These are phyloP conservation scores for Penicillium tannophilum DNA, from an alignment of 495 filamentous ascomycete species.

Conservation along the genomic window DNA sequence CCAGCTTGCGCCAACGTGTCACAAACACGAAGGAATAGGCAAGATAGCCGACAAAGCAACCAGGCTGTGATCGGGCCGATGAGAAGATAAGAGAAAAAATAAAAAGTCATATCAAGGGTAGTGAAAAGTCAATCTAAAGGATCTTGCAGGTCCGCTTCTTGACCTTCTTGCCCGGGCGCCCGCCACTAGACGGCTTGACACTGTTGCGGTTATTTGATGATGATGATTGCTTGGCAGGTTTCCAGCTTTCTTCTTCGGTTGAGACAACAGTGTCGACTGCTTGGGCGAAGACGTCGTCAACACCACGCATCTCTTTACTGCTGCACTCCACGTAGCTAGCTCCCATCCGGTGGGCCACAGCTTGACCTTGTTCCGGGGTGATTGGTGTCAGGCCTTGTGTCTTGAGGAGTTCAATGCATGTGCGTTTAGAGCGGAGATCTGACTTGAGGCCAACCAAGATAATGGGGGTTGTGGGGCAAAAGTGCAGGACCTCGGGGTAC, in stretches of 20 bases:
- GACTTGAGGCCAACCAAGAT: constrained; percentile 96
- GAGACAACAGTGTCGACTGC: constrained; percentile 84
- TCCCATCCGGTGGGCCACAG: constrained; percentile 88
- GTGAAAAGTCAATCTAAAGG: constrained; percentile 48
- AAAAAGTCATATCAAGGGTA: constrained; percentile 7
- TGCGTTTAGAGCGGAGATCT: constrained; percentile 89
- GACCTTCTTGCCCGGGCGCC: constrained; percentile 39
- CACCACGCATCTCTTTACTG: constrained; percentile 93
- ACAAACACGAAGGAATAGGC: constrained; percentile 25
- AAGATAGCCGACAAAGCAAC: constrained; percentile 42
- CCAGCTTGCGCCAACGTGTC: constrained; percentile 29
- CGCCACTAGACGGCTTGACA: constrained; percentile 34
- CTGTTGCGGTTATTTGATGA: constrained; percentile 19
- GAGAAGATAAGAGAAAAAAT: constrained; percentile 23
- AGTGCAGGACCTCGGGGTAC: constrained; percentile 98
- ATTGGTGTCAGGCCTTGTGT: constrained; percentile 96
- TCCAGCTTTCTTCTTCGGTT: constrained; percentile 45
- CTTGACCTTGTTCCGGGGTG: constrained; percentile 82
- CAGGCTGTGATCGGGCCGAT: constrained; percentile 39
- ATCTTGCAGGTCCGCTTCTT: constrained; percentile 77
- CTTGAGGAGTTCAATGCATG: constrained; percentile 96
- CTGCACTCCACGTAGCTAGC: constrained; percentile 97
- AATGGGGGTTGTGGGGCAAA: constrained; percentile 95
- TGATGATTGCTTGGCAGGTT: constrained; percentile 22
- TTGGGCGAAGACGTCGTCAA: constrained; percentile 90